Base-by-base conservation (phyloP, 352 stramenopile genomes). In the Pythium aristosporum region DNA sequence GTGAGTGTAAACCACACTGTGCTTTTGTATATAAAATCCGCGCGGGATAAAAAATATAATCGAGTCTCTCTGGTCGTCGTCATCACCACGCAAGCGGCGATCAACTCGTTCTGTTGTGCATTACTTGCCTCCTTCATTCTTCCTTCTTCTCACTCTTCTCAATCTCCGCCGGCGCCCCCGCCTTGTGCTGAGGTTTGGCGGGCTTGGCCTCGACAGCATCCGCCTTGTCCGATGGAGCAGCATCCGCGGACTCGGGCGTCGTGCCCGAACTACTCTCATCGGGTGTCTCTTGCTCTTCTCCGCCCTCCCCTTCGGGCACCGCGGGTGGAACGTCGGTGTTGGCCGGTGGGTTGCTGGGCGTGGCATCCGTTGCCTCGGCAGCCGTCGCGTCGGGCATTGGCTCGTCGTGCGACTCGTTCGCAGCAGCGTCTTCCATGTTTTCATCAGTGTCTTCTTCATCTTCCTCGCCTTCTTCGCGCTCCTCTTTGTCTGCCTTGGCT, bases 391-490 rank as follows among this genome's bases (percentile, higher is more conserved):
- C 48, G 3, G 47, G 9, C 23, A 61, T 32, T 25, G 42, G 43
- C 28, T 61, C 55, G 55, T 61, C 39, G 23, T 48, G 48, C 11
- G 58, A 36, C 37, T 65, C 28, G 12, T 39, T 42, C 11, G 28
- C 54, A 3, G 25, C 43, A 2, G 34, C 53, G 1, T 68, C 47
- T 18, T 63, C 53, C n/a, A 46, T 34, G 20, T 49, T 50, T 23
- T 61, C 60, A 21, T 60, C 52, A 3, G 51, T 58, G 25, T 30
- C 25, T 20, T 63, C 53, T 63, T 62, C 64, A 37, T 62, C 56
- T 23, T 68, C 52, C 20, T 72, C 71, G 18, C 58, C 67, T 44
- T 74, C 63, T 52, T 73, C 67, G 20, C 63, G 68, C n/a, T 71
- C 65, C 2, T 73, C 57, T 5, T 63, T 55, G 21, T 48, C 57